A percentile compares a stretch with the other conserved stretches of the same genome.
Conservation (phyloP, 768 basidiomycete species). For the Dendrothele bispora region DNA sequence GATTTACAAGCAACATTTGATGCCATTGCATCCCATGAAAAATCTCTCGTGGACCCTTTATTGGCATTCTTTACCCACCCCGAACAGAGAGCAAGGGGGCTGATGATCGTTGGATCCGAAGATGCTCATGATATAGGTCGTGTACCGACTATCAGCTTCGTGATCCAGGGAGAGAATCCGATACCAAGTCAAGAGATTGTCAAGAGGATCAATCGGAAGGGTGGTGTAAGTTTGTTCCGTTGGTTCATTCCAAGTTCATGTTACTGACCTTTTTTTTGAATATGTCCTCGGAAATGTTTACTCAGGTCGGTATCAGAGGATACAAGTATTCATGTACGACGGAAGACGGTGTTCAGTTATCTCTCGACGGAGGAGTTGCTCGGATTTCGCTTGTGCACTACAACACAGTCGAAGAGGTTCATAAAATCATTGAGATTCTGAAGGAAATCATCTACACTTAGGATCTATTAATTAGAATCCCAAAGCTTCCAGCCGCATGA, state of each 20-base stretch:
- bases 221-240: constrained; percentile 46
- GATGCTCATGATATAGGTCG: constrained; percentile 41
- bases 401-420: constrained; percentile 71
- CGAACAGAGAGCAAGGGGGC: constrained; percentile 34
- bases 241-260: no score
- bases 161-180: constrained; percentile 57
- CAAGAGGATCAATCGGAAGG: constrained; percentile 60
- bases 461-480: neutral
- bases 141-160: constrained; percentile 72
- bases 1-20: constrained; percentile 35
- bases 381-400: constrained; percentile 79
- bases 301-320: constrained; percentile 74
- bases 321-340: neutral
- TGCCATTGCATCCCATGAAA: constrained; percentile 4
- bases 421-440: constrained; percentile 55
- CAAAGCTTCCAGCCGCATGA: neutral
- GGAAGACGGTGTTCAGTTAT: constrained; percentile 24
- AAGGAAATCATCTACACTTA: constrained; percentile 32
- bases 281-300: no score
- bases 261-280: neutral
- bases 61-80: neutral
- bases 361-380: constrained; percentile 64
- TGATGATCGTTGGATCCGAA: constrained; percentile 67
- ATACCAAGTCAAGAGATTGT: constrained; percentile 69
- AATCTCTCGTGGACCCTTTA: neutral